A percentile compares a stretch with the other conserved stretches of the same genome.
Conservation (phyloP, 208 protist genomes). For the Wallacemonas collosoma region DNA sequence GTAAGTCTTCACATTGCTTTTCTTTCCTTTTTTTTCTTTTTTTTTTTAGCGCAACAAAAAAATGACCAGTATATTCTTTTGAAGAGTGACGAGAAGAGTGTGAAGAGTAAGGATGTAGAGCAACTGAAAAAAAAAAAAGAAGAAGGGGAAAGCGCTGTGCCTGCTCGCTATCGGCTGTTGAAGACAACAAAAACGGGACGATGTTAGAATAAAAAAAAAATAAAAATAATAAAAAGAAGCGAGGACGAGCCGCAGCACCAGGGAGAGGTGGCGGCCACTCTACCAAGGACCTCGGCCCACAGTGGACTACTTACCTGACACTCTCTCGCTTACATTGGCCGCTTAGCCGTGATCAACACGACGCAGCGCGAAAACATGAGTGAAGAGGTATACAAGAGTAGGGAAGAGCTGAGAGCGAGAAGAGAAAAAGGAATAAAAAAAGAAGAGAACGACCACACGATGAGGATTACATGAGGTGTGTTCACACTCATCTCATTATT, state of each 20-base stretch:
- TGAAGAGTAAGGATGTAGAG: not conserved
- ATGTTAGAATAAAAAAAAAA: not conserved
- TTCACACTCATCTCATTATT: too few species aligned
- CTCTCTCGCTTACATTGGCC: not conserved
- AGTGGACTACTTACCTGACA: too few species aligned
- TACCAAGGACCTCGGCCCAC: too few species aligned
- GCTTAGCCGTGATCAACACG: not conserved
- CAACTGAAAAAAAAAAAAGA: constrained; percentile 19
- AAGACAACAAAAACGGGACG: not conserved
- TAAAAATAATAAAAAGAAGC: not conserved
- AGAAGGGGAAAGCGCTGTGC: not conserved
- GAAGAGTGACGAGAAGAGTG: too few species aligned
- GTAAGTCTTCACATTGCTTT: too few species aligned
- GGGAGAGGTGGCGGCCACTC: too few species aligned
- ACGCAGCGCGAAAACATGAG: not conserved
- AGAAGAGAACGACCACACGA: not conserved
- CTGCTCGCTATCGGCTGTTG: not conserved
- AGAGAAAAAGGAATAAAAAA: constrained; percentile 18
- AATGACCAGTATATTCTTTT: too few species aligned
- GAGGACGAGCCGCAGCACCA: not conserved
- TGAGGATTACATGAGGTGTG: not conserved
- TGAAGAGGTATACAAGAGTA: too few species aligned
- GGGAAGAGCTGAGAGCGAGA: not conserved
- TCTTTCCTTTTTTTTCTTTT: too few species aligned
- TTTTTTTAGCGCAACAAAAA: too few species aligned